Evolutionary conservation across 2,329 filamentous ascomycete species (phyloP), one percentile per base, ranked within the genome.

Genomic region (Tolypocladium pustulatum): DNA sequence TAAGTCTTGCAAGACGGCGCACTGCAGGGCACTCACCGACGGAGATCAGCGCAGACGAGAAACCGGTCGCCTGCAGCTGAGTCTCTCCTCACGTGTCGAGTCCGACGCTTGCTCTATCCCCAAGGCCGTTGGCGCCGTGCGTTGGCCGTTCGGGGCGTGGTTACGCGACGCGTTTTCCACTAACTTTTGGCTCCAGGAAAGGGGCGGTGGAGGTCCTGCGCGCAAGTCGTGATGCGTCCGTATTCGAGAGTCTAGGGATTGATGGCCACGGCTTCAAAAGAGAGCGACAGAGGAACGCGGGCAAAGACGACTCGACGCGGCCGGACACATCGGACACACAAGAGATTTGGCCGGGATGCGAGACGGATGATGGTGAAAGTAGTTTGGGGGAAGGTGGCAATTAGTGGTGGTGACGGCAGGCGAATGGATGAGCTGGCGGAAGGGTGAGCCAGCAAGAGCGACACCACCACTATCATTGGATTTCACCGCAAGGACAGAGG

Each of bases 31-130:
- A 63, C 78, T 79, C 70, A 81, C 79, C 77, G 75, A 70, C 69
- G 67, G 79, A 82, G 81, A 84, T 79, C 81, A 84, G 81, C 73
- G 78, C 82, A 85, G 82, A 85, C 82, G 81, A 82, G 69, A 66
- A 64, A 69, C 62, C 66, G 69, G 72, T 82, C 81, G 82, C 78
- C 82, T 82, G 81, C 80, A 76, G 75, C 82, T 81, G 79, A 78
- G 72, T 77, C 80, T 83, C 80, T 66, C 61, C 61, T 65, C 66
- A 63, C 63, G 66, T 68, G 64, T 65, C 61, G 59, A 64, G 56
- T 62, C 61, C 60, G 58, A 36, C 49, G 60, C 46, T 58, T 40
- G 56, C 62, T 59, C 57, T 57, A 40, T 54, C 58, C 56, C 34
- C 52, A 25, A 4, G 22, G 32, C 46, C 68, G 66, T 13, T 5